These are phyloP conservation scores for Conticribra weissflogii DNA, from an alignment of 108 stramenopile species.

Conservation along the genomic window DNA sequence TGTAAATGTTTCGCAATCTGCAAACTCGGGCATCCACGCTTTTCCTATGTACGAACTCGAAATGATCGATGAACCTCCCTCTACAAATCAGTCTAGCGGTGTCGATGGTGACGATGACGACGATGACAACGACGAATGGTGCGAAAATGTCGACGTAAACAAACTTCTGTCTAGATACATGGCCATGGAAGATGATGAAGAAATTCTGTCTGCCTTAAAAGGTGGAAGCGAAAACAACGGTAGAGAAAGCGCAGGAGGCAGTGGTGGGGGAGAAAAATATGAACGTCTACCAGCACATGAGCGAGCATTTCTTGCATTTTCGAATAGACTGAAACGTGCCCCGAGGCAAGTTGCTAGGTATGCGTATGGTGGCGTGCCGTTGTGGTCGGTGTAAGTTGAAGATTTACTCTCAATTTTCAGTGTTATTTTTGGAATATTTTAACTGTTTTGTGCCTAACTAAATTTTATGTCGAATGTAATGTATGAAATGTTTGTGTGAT, in stretches of 20 bases:
- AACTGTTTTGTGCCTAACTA: neutral
- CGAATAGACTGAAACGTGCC: conserved; percentile 67
- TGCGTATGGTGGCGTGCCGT: conserved; percentile 74
- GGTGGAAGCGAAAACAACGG: conserved; percentile 21
- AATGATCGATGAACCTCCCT: conserved; percentile 58
- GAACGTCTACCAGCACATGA: conserved; percentile 76
- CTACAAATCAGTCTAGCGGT: neutral
- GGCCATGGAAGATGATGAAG: conserved; percentile 86
- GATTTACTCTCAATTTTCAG: conserved; percentile 16
- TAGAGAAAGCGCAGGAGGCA: conserved; percentile 6
- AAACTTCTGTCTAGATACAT: conserved; percentile 80
- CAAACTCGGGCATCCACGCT: neutral
- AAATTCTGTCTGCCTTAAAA: conserved; percentile 65
- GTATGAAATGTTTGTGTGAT: too few species aligned
- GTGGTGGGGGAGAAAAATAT: conserved; percentile 64
- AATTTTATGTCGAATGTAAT: neutral
- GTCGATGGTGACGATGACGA: conserved; percentile 68
- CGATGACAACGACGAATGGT: conserved; percentile 54
- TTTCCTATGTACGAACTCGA: conserved; percentile 57
- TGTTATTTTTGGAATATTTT: neutral
- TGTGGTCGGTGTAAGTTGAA: conserved; percentile 82
- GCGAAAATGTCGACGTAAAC: conserved; percentile 63
- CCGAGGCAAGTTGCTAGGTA: conserved; percentile 83
- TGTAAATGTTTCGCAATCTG: neutral
- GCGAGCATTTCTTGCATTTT: conserved; percentile 67